Evolutionary conservation across 1,284 basidiomycete species (phyloP), one percentile per base, ranked within the genome.

Genomic region (Lignosus rhinocerotis): DNA sequence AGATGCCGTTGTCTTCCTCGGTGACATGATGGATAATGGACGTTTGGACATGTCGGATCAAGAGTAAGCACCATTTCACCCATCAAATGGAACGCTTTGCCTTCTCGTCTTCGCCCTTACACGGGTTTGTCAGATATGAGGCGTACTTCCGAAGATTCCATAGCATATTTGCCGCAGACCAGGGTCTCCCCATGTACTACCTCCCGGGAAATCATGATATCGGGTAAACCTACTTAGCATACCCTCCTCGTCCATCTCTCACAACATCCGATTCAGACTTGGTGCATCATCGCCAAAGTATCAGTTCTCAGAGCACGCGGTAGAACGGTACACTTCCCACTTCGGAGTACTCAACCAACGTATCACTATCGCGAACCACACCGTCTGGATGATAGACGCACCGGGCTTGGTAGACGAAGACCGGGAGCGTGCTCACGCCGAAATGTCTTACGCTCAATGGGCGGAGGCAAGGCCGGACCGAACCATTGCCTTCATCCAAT

Each of bases 161-260:
- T 56, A 77, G 76, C 19, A 90, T 92, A 38, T 94, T 94, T 73
- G 41, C 48, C 25, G 36, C 53, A 11, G 68, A 77, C 48, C 56
- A 69, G 17, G 64, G 65, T 12, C 71, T 78, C 51, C 82, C 76
- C 57, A 75, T 81, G 60, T 87, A 90, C 70, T 92, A 86, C 67
- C 81, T 95, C 31, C 89, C 93, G 1, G 94, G 94, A 7, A 97
- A 96, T 69, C 92, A 94, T 66, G 94, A 97, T 69, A 81, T 91
- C 43, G 92, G 90, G 83, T 91, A 68, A 55, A 11, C 48, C 25
- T 32, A 2, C 14, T 25, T 53, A 7, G 42, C 55, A 34, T 55
- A 32, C 38, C 51, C 17, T 47, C 49, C 36, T 49, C 41, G 14
- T 46, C 48, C 50, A 36, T 56, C 52, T 52, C 52, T 25, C 44